These are phyloP conservation scores for Iris macrosiphon DNA, from an alignment of 106 monocot genomes.

Conservation along the genomic window DNA sequence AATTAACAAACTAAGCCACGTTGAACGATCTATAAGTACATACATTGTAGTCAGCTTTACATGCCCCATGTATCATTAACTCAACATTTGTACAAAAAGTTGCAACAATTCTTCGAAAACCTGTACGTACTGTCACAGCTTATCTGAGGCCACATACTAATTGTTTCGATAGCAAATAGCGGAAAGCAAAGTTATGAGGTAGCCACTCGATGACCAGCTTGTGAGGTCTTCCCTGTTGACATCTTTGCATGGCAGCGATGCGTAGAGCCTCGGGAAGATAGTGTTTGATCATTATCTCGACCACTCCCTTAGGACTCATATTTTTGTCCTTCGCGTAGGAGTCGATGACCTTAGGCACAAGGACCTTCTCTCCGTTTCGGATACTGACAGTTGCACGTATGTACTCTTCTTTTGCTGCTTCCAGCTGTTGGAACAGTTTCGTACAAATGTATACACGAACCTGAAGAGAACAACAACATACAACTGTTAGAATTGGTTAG, in stretches of 20 bases:
- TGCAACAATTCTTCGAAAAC: too few relatives aligned
- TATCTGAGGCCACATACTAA: slow-evolving; percentile 37
- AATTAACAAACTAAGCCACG: too few relatives aligned
- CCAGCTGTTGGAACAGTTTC: slow-evolving; percentile 49
- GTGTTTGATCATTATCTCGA: slow-evolving; percentile 52
- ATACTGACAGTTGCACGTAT: slow-evolving; percentile 62
- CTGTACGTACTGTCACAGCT: background rate
- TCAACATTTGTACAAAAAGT: too few relatives aligned
- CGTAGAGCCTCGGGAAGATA: slow-evolving; percentile 58
- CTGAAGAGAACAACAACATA: slow-evolving; percentile 30
- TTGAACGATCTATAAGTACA: too few relatives aligned
- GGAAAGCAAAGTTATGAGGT: slow-evolving; percentile 44
- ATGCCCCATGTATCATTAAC: too few relatives aligned
- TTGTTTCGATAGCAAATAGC: slow-evolving; percentile 55
- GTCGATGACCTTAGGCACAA: slow-evolving; percentile 61
- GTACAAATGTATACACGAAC: slow-evolving; percentile 49
- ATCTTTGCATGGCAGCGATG: slow-evolving; percentile 51
- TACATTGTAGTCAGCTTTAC: too few relatives aligned
- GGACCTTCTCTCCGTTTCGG: slow-evolving; percentile 54
- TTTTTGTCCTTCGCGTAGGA: slow-evolving; percentile 43
- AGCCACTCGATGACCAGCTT: slow-evolving; percentile 73
- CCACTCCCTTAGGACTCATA: slow-evolving; percentile 34
- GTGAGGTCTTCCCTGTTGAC: slow-evolving; percentile 44
- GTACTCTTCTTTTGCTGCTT: slow-evolving; percentile 68
- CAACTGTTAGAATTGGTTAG: too few relatives aligned